Percentiles rank a stretch among this genome's conserved stretches.
Conservation (phyloP, 371 early-diverging fungal species). For the Mucor plumbeus region DNA sequence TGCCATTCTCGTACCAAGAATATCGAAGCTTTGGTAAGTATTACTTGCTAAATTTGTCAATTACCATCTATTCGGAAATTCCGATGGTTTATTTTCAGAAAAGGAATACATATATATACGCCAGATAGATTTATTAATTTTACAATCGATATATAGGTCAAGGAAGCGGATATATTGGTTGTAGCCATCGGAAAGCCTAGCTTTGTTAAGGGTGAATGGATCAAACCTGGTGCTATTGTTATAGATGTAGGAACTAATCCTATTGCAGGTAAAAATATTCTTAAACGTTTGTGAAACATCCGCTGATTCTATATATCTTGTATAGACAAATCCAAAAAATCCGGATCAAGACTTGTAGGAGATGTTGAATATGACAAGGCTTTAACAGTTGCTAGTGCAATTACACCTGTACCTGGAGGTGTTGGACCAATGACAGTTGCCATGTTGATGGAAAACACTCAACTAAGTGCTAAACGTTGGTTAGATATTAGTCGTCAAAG, state of each 20-base stretch:
- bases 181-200: conserved; percentile 85
- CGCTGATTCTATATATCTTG: background rate
- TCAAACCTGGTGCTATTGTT: conserved; percentile 90
- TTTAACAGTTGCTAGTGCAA: conserved; percentile 66
- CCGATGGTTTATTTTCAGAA: too few relatives aligned
- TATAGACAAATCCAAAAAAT: conserved; percentile 78
- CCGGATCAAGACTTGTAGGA: conserved; percentile 88
- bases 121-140: too few relatives aligned
- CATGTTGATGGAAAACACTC: conserved; percentile 89
- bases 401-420: conserved; percentile 96
- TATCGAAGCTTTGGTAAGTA: conserved; percentile 68
- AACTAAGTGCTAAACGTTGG: conserved; percentile 75
- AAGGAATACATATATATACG: too few relatives aligned
- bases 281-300: background rate
- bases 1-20: conserved; percentile 87
- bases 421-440: conserved; percentile 98
- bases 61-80: too few relatives aligned
- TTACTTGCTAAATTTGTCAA: too few relatives aligned
- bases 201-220: conserved; percentile 86
- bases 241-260: conserved; percentile 96
- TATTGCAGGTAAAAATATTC: conserved; percentile 42
- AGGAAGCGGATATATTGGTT: conserved; percentile 86
- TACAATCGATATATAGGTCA: conserved; percentile 38
- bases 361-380: conserved; percentile 87
- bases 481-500: conserved; percentile 58